Conservation (phyloP, 2,329 filamentous ascomycete species). For the Neurospora sp. region DNA sequence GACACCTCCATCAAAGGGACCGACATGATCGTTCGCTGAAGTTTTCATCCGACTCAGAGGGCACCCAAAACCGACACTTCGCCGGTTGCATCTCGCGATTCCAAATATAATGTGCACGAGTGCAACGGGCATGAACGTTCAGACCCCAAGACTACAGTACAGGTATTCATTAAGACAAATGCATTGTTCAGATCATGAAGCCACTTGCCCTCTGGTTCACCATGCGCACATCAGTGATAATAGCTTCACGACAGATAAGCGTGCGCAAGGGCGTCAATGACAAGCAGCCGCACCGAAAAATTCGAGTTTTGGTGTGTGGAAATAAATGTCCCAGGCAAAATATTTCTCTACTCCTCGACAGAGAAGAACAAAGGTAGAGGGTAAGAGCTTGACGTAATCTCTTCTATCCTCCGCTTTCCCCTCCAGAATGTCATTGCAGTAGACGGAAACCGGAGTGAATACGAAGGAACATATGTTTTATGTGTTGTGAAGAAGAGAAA, state of each 20-base stretch:
- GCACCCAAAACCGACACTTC: not conserved
- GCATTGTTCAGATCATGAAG: not conserved
- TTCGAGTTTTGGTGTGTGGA: not conserved
- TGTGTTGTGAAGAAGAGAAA: conserved; percentile 25
- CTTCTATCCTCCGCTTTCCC: conserved; percentile 64
- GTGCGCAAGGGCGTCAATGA: not conserved
- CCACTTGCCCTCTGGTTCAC: not conserved
- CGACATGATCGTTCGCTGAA: not conserved
- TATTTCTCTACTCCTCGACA: conserved; percentile 27
- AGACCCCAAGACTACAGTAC: not conserved
- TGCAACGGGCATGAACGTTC: not conserved
- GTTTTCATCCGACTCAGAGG: not conserved
- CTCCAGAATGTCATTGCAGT: conserved; percentile 46
- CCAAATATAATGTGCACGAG: not conserved
- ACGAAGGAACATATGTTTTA: conserved; percentile 39
- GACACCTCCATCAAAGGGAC: not conserved
- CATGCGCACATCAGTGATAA: not conserved
- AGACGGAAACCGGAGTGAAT: conserved; percentile 59
- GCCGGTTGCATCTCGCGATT: not conserved
- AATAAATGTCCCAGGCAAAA: conserved; percentile 22
- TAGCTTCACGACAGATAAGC: not conserved
- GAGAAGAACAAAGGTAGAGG: conserved; percentile 31
- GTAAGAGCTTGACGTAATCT: conserved; percentile 36
- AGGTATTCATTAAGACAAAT: not conserved
- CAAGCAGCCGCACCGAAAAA: not conserved